phyloP scores from a whole-genome alignment of 768 basidiomycete species.

The Tulasnella sp. region DNA sequence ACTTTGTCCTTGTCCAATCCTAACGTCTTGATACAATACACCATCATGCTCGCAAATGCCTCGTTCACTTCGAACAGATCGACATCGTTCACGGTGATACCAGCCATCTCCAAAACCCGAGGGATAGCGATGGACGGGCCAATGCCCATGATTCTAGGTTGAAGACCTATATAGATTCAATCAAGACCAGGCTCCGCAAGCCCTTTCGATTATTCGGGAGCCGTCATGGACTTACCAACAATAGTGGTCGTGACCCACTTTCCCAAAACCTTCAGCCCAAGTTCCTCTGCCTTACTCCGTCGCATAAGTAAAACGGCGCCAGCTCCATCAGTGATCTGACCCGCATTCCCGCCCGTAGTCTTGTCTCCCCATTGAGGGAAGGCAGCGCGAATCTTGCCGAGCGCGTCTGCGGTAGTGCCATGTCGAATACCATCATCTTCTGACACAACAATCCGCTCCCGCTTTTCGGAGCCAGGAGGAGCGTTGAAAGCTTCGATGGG shows the following conservation, averaged over 20 bases:
- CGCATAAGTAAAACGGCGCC: conserved; percentile 77
- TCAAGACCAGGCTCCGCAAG: no score
- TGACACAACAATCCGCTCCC: conserved; percentile 37
- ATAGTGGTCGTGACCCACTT: conserved; percentile 69
- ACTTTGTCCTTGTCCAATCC: conserved; percentile 54
- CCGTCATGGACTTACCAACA: conserved; percentile 34
- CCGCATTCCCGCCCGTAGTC: conserved; percentile 80
- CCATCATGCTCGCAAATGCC: conserved; percentile 77
- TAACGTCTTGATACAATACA: conserved; percentile 60
- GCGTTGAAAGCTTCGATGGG: conserved; percentile 38
- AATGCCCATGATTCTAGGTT: conserved; percentile 81
- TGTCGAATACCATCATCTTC: conserved; percentile 72
- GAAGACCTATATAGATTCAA: conserved; percentile 37
- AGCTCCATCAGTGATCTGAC: conserved; percentile 76
- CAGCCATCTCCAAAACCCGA: conserved; percentile 54
- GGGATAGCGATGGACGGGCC: conserved; percentile 82
- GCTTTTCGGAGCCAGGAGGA: conserved; percentile 18
- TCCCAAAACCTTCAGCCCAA: conserved; percentile 62
- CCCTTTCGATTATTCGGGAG: no score
- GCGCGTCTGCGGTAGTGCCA: conserved; percentile 55
- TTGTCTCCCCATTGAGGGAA: conserved; percentile 74
- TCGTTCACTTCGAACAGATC: conserved; percentile 90
- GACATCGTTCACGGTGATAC: conserved; percentile 56
- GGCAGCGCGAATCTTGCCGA: conserved; percentile 57
- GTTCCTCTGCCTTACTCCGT: conserved; percentile 61